These are phyloP conservation scores for Aspergillus aculeatinus DNA, from an alignment of 2,329 filamentous ascomycete species.

Conservation along the genomic window DNA sequence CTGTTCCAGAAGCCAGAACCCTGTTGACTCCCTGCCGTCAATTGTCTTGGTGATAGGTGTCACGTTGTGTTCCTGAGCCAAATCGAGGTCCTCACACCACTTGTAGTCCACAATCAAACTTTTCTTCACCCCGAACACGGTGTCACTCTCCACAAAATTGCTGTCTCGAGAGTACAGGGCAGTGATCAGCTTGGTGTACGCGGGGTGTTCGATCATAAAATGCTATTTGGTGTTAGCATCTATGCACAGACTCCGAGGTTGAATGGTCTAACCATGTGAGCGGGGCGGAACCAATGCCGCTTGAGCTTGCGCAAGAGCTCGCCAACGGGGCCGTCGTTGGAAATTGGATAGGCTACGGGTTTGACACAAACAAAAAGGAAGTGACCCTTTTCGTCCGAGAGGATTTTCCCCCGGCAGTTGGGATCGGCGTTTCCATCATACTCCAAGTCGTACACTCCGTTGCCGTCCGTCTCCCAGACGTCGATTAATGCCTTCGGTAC, in stretches of 20 bases:
- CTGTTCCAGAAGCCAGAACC: conserved; percentile 5
- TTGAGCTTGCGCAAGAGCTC: conserved; percentile 21
- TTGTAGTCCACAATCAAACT: conserved; percentile 27
- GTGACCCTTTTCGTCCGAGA: conserved; percentile 20
- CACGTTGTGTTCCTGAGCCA: conserved; percentile 25
- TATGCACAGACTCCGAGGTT: neutral
- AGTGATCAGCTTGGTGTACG: conserved; percentile 13
- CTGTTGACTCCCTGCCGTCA: conserved; percentile 1
- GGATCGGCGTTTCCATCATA: conserved; percentile 22
- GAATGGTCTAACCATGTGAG: conserved; percentile 18
- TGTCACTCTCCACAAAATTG: conserved; percentile 30
- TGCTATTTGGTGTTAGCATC: neutral
- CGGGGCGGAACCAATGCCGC: conserved; percentile 26
- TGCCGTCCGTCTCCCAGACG: conserved; percentile 30
- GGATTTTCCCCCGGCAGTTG: conserved; percentile 25
- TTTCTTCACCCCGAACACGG: conserved; percentile 35
- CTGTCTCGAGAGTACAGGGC: conserved; percentile 31
- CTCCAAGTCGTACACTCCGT: conserved; percentile 31
- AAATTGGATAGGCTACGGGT: conserved; percentile 30
- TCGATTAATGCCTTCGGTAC: conserved; percentile 21
- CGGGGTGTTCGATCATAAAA: neutral
- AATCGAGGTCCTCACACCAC: conserved; percentile 23
- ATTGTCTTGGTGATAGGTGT: neutral
- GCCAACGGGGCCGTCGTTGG: conserved; percentile 25
- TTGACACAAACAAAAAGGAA: conserved; percentile 28